phyloP scores from a whole-genome alignment of 2,329 filamentous ascomycete species.

The Pestalotiopsis sp. region DNA sequence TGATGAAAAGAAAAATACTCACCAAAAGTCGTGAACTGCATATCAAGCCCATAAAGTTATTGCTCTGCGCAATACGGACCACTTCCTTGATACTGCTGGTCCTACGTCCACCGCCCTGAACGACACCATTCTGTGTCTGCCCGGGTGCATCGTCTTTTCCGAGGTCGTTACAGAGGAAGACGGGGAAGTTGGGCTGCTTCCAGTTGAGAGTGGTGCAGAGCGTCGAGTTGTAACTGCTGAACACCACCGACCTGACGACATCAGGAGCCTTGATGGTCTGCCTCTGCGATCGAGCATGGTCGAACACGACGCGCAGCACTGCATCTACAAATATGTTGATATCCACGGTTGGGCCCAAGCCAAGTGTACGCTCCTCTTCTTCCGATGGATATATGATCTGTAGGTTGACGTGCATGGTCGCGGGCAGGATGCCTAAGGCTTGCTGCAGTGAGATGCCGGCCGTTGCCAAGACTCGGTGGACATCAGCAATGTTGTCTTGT shows the following conservation, averaged over 20 bases:
- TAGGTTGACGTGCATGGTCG: conserved; percentile 85
- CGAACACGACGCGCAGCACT: conserved; percentile 84
- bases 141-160: conserved; percentile 57
- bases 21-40: conserved; percentile 87
- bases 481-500: conserved; percentile 59
- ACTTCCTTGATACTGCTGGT: conserved; percentile 92
- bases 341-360: conserved; percentile 75
- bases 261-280: conserved; percentile 67
- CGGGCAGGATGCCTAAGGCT: conserved; percentile 74
- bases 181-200: conserved; percentile 98
- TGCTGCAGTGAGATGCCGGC: conserved; percentile 82
- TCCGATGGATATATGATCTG: conserved; percentile 84
- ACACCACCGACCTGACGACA: conserved; percentile 83
- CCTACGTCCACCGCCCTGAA: conserved; percentile 65
- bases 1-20: conserved; percentile 38
- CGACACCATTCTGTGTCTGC: conserved; percentile 38
- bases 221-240: conserved; percentile 88
- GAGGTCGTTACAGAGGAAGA: conserved; percentile 93
- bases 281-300: conserved; percentile 75
- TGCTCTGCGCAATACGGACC: conserved; percentile 88
- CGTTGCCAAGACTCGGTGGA: conserved; percentile 72
- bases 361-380: conserved; percentile 70
- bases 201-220: conserved; percentile 95
- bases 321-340: conserved; percentile 87
- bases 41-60: conserved; percentile 97